Evolutionary conservation across 192 early-diverging fungal genomes (phyloP), one percentile per base, ranked within the genome.

Genomic region (Obelidium mucronatum): DNA sequence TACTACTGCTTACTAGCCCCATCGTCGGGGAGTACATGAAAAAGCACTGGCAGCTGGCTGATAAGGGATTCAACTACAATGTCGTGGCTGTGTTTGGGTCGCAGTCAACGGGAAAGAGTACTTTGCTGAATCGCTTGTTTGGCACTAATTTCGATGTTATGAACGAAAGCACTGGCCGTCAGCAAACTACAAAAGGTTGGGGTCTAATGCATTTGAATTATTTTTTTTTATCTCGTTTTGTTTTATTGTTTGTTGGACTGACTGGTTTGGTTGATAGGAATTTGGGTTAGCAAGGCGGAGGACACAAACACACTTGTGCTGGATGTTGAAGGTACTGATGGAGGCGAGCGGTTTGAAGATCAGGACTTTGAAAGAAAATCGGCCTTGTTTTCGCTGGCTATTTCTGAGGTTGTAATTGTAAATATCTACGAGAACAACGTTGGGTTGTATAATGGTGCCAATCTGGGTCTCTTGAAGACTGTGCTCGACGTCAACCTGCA

Each of bases 241-340:
- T 34, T 42, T 75, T 44, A n/a, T n/a, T n/a, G n/a, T n/a, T n/a
- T n/a, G n/a, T n/a, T n/a, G n/a, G n/a, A n/a, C n/a, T n/a, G 26
- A 17, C 19, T 22, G 15, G 40, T 51, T 51, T 40, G 13, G 17
- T 35, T 15, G 36, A 3, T 34, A 83, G 83, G 96, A 66, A 99
- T 99, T 82, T 99, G 98, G 98, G 92, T 93, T 34, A 91, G 90
- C 76, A 93, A 94, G 77, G 92, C 92, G n/a, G 83, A 85, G 40
- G 91, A 90, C 55, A 89, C 91, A 87, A 86, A 88, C 56, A 88
- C 97, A 30, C 83, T 99, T 19, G 93, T 99, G 33, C 89, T 99
- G 87, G 98, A 99, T 83, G 98, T 99, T 3, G 98, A 99, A 79
- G 98, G 98, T 71, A 98, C 97, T 0, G 98, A 99, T 77, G 98